Evolutionary conservation across 2,329 filamentous ascomycete genomes (phyloP).

Genomic region (Aschersonia sp.): DNA sequence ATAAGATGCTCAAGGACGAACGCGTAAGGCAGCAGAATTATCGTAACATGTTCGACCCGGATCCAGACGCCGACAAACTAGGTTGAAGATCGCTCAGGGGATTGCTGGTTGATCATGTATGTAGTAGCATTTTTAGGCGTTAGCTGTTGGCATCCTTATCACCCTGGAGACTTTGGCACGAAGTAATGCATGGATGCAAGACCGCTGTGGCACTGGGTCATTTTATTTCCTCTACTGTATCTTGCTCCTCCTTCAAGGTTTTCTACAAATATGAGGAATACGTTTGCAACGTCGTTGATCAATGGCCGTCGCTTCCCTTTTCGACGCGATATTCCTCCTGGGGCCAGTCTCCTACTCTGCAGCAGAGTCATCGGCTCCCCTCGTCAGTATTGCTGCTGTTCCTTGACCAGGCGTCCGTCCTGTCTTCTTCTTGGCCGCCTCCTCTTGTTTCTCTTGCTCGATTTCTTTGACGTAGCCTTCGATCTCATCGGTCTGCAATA

Average conservation of each 20-base stretch:
- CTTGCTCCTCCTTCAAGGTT: too few species aligned
- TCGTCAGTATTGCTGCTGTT: conserved; percentile 60
- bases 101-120: too few species aligned
- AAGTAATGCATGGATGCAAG: too few species aligned
- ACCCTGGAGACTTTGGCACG: too few species aligned
- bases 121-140: too few species aligned
- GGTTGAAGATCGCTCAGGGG: conserved; percentile 37
- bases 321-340: too few species aligned
- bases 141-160: too few species aligned
- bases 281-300: too few species aligned
- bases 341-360: conserved; percentile 15
- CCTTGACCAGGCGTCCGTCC: conserved; percentile 57
- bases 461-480: conserved; percentile 97
- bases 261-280: too few species aligned
- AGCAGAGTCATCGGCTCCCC: conserved; percentile 30
- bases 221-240: too few species aligned
- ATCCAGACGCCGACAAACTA: conserved; percentile 59
- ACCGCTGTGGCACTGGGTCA: too few species aligned
- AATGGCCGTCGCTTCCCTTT: background rate
- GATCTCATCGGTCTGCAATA: conserved; percentile 90
- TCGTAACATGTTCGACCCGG: conserved; percentile 61
- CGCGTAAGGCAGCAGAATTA: conserved; percentile 46
- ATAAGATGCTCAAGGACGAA: conserved; percentile 87
- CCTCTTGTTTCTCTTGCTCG: conserved; percentile 98
- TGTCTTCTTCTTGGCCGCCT: conserved; percentile 93